A percentile compares a stretch with the other conserved stretches of the same genome.
Evolutionary conservation across 2,329 filamentous ascomycete genomes (phyloP).

Genomic region (Exophiala sp.): DNA sequence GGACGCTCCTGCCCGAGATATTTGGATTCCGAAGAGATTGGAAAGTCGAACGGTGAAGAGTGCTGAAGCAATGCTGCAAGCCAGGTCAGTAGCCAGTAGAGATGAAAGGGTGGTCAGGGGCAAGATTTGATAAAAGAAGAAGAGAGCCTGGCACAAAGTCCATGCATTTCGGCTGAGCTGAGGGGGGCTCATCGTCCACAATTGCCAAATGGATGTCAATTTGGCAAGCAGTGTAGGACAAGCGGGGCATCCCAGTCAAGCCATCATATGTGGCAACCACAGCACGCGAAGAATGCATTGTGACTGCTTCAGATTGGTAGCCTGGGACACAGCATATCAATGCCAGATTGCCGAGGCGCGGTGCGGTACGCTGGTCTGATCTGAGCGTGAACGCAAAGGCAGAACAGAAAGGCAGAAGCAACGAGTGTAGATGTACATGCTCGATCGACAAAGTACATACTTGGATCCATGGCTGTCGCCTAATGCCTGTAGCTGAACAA

Average conservation of each 20-base stretch:
- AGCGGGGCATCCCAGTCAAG: conserved; percentile 26
- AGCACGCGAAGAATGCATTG: conserved; percentile 12
- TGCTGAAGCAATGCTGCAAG: conserved; percentile 35
- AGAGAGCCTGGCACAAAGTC: conserved; percentile 22
- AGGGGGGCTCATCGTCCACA: conserved; percentile 15
- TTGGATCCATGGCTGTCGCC: conserved; percentile 22
- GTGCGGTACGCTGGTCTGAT: conserved; percentile 5
- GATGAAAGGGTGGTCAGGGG: conserved; percentile 14
- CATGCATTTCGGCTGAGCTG: conserved; percentile 22
- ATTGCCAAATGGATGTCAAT: conserved; percentile 23
- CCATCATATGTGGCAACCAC: conserved; percentile 19
- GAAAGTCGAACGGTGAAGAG: conserved; percentile 37
- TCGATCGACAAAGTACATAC: conserved; percentile 17
- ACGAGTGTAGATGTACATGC: conserved; percentile 8
- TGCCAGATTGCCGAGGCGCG: conserved; percentile 22
- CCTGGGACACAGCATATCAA: conserved; percentile 20
- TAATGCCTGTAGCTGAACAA: conserved; percentile 2
- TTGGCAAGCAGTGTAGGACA: conserved; percentile 23
- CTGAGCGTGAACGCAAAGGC: not conserved
- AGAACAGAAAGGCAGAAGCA: conserved; percentile 1
- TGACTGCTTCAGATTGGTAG: conserved; percentile 11
- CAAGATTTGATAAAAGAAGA: conserved; percentile 25
- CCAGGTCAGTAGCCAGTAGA: conserved; percentile 29
- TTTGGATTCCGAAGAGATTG: conserved; percentile 37
- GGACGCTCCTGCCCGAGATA: conserved; percentile 35